Evolutionary conservation across 345 rosid species (phyloP).

Genomic region (Populus tremula): DNA sequence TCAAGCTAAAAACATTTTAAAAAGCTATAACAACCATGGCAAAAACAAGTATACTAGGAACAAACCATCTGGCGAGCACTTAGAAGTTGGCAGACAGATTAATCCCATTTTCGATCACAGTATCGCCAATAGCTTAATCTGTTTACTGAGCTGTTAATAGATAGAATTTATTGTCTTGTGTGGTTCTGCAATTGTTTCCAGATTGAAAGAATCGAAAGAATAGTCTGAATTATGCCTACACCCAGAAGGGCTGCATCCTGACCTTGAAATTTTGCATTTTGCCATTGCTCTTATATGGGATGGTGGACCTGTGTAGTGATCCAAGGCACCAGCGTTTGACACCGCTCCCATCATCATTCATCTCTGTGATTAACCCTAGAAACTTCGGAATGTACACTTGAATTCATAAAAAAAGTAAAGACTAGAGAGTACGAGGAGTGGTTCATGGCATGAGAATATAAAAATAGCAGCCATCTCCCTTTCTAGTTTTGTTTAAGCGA

Average conservation of each 20-base stretch:
- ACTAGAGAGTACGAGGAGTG: background rate
- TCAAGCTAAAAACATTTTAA: fast-evolving
- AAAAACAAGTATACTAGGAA: too few relatives aligned
- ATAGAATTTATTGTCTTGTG: too few relatives aligned
- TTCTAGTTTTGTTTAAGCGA: background rate
- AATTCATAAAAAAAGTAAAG: background rate
- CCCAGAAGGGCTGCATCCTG: background rate
- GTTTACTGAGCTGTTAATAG: too few relatives aligned
- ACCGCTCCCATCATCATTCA: too few relatives aligned
- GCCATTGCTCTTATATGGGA: background rate
- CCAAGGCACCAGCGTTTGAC: background rate
- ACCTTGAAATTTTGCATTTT: background rate
- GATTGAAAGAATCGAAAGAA: too few relatives aligned
- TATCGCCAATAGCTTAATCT: too few relatives aligned
- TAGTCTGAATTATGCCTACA: background rate
- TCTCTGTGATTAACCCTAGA: background rate
- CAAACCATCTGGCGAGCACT: too few relatives aligned
- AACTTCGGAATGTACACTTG: background rate
- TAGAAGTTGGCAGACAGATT: too few relatives aligned
- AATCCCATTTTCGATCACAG: too few relatives aligned
- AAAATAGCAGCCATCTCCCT: background rate
- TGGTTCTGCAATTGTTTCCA: too few relatives aligned
- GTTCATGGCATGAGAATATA: background rate
- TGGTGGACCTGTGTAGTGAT: background rate
- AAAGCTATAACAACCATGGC: too few relatives aligned